Evolutionary conservation across 345 rosid genomes (phyloP).

Genomic region (Mangifera indica): DNA sequence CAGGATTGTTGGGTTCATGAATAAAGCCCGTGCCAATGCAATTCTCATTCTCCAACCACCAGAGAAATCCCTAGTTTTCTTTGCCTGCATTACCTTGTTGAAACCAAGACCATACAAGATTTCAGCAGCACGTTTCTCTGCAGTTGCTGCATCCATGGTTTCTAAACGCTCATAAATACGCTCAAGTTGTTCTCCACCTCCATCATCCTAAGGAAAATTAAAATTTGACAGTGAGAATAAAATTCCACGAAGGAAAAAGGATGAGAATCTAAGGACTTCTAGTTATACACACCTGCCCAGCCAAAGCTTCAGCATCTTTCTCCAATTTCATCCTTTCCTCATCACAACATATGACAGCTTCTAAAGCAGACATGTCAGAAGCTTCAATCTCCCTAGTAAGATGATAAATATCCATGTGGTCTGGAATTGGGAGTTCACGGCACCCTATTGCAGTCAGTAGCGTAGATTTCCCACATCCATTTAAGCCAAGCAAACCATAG

Average conservation of each 20-base stretch:
- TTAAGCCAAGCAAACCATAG: constrained; percentile 93
- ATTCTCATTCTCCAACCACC: constrained; percentile 99
- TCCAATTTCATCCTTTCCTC: constrained; percentile 89
- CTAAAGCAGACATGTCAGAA: constrained; percentile 88
- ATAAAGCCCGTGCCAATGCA: constrained; percentile 91
- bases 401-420: constrained; percentile 93
- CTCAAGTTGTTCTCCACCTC: constrained; percentile 93
- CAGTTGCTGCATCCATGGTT: constrained; percentile 91
- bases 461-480: constrained; percentile 98
- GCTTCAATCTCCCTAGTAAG: constrained; percentile 90
- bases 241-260: background rate
- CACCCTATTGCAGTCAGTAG: constrained; percentile 82
- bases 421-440: constrained; percentile 93
- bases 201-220: constrained; percentile 64
- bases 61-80: constrained; percentile 90
- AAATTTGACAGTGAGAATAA: background rate
- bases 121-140: constrained; percentile 98
- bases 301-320: constrained; percentile 78
- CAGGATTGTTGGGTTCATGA: constrained; percentile 90
- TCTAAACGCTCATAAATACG: constrained; percentile 88
- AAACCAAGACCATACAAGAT: constrained; percentile 96
- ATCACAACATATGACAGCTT: constrained; percentile 88
- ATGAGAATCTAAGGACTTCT: background rate
- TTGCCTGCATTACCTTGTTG: constrained; percentile 81
- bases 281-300: constrained; percentile 52